Conservation (phyloP, 2,329 filamentous ascomycete species). For the Venturia effusa region DNA sequence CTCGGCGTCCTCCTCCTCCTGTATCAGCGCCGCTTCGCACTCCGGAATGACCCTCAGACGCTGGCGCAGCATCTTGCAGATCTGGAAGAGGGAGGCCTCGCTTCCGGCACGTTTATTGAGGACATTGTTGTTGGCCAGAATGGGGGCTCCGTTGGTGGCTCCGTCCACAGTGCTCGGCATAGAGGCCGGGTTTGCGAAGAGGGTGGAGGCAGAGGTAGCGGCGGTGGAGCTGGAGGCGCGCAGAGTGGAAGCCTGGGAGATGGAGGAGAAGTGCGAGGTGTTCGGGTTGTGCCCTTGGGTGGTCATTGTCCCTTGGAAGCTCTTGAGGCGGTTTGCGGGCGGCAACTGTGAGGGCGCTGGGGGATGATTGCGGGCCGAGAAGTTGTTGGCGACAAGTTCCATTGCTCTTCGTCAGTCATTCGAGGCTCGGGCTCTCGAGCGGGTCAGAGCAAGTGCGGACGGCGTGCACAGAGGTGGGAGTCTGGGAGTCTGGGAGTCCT, state of each 20-base stretch:
- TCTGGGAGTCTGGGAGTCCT: neutral
- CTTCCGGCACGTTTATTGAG: constrained; percentile 96
- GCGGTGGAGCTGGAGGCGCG: constrained; percentile 38
- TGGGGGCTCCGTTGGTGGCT: constrained; percentile 44
- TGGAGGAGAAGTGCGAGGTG: constrained; percentile 37
- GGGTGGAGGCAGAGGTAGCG: constrained; percentile 31
- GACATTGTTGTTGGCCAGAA: constrained; percentile 79
- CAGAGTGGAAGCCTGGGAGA: constrained; percentile 31
- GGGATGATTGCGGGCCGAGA: constrained; percentile 5
- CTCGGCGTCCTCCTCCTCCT: constrained; percentile 60
- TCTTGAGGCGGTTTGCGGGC: neutral
- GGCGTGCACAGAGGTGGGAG: neutral
- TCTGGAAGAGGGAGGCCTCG: constrained; percentile 85
- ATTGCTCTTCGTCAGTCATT: constrained; percentile 1
- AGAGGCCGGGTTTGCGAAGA: constrained; percentile 28
- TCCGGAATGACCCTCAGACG: constrained; percentile 73
- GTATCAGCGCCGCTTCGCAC: constrained; percentile 63
- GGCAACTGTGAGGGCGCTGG: constrained; percentile 5
- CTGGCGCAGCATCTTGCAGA: constrained; percentile 75
- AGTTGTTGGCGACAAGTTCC: neutral
- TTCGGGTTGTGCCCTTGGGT: constrained; percentile 25
- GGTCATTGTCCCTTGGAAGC: constrained; percentile 1
- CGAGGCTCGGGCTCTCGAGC: neutral
- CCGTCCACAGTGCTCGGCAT: constrained; percentile 24
- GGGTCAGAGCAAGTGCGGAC: neutral